Evolutionary conservation across 140 eudicot genomes (phyloP).

Genomic region (Flaveria floridana): DNA sequence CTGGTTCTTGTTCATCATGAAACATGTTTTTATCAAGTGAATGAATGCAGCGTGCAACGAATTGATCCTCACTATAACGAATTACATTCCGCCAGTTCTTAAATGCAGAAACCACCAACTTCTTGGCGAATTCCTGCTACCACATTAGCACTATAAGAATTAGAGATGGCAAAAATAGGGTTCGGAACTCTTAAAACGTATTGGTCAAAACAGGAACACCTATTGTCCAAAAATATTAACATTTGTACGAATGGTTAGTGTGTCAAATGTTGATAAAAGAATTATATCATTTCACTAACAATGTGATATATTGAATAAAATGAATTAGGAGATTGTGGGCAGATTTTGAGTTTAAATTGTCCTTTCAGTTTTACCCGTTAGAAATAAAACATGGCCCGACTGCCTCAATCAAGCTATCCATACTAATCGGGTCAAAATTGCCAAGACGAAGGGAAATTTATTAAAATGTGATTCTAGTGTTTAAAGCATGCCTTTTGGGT

Average conservation of each 20-base stretch:
- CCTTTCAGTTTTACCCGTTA: background rate
- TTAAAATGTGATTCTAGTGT: background rate
- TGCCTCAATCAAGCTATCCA: background rate
- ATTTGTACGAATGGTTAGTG: background rate
- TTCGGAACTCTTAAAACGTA: background rate
- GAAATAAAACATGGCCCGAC: background rate
- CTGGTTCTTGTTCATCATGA: background rate
- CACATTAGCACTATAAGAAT: background rate
- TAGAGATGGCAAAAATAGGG: background rate
- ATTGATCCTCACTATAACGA: slow-evolving; percentile 23
- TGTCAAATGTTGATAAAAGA: background rate
- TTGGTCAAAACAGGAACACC: background rate
- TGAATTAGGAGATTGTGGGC: background rate
- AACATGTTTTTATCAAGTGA: slow-evolving; percentile 18
- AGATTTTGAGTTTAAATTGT: background rate
- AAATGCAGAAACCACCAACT: slow-evolving; percentile 42
- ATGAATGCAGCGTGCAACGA: slow-evolving; percentile 13
- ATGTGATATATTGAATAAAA: background rate
- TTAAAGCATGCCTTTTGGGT: slow-evolving; percentile 45
- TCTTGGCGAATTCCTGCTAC: slow-evolving; percentile 40
- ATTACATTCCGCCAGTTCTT: slow-evolving; percentile 31
- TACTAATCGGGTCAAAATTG: background rate
- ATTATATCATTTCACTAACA: background rate
- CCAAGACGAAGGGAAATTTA: background rate
- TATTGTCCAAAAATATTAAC: background rate